Percentiles rank a stretch among this genome's conserved stretches.
phyloP scores from a whole-genome alignment of 768 basidiomycete species.

The Suillus hirtellus region DNA sequence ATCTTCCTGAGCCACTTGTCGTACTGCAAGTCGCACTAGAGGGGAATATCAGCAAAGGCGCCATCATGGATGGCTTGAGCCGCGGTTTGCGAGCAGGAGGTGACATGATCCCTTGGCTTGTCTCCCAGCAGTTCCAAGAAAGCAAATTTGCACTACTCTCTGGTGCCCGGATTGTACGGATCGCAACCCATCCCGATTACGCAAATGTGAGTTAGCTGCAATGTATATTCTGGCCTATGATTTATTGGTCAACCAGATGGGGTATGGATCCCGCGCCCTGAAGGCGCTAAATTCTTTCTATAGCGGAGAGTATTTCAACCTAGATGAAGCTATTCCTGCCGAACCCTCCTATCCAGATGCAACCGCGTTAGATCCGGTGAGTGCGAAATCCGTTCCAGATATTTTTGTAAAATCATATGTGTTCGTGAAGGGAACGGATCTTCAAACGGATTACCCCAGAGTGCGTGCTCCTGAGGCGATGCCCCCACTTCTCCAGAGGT shows the following conservation, averaged over 20 bases:
- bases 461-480: constrained; percentile 75
- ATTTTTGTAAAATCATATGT: neutral
- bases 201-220: constrained; percentile 61
- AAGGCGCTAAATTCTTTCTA: constrained; percentile 88
- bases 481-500: constrained; percentile 90
- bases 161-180: constrained; percentile 87
- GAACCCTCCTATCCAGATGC: constrained; percentile 65
- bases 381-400: constrained; percentile 13
- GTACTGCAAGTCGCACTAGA: constrained; percentile 96
- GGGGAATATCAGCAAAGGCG: constrained; percentile 84
- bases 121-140: constrained; percentile 96
- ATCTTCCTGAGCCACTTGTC: constrained; percentile 91
- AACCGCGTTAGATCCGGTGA: constrained; percentile 47
- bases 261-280: constrained; percentile 89
- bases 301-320: constrained; percentile 86
- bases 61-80: constrained; percentile 82
- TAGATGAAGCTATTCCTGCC: constrained; percentile 64
- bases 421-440: constrained; percentile 42
- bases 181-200: constrained; percentile 96
- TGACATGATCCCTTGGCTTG: constrained; percentile 97
- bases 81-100: constrained; percentile 86
- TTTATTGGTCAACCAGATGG: constrained; percentile 66
- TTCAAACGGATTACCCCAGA: constrained; percentile 78
- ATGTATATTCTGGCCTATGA: constrained; percentile 10
- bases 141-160: constrained; percentile 89